Base-by-base conservation (phyloP, 2,329 filamentous ascomycete genomes). In the Dendryphion nanum region DNA sequence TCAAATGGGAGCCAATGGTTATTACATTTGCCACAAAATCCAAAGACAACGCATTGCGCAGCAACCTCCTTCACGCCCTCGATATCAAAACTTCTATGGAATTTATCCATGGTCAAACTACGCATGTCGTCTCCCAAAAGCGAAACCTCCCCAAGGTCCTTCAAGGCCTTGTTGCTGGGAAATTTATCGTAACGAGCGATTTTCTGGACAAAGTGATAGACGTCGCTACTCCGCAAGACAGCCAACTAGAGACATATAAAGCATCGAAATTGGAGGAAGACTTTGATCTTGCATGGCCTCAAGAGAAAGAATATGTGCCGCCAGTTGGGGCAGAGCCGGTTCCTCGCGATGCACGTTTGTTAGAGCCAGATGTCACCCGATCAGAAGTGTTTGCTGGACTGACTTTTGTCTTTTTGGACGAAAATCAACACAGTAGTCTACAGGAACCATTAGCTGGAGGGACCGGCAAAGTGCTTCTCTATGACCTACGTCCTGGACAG, bases 131-230 rank as follows among this genome's bases (percentile, higher is more conserved):
- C 21, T 83, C 88, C 6, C 86, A 82, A 62, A 96, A 95, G 67
- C 79, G 93, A 33, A 98, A 97, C 62, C 91, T 89, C 0, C 79
- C 90, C 0, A 89, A 89, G 49, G 88, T 87, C 0, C 73, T 98
- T 2, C 89, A 94, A 58, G 91, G 88, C 2, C 73, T 98, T 7
- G 83, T 96, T 24, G 86, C 89, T 53, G 89, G 80, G 12, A 85
- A 78, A 63, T 80, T 82, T 50, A 83, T 97, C 29, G 89, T 97
- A 8, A 80, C 80, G 3, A 75, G 78, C 23, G 71, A 77, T 0
- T 97, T 86, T 50, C 72, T 95, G 12, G 81, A 89, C 45, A 84
- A 85, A 1, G 68, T 97, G 1, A 73, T 82, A 1, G 71, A 77
- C 29, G 83, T 77, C 5, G 77, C 82, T 1, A 74, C 71, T 8